Evolutionary conservation across 441 rosid genomes (phyloP).

Genomic region (Viola pubescens): DNA sequence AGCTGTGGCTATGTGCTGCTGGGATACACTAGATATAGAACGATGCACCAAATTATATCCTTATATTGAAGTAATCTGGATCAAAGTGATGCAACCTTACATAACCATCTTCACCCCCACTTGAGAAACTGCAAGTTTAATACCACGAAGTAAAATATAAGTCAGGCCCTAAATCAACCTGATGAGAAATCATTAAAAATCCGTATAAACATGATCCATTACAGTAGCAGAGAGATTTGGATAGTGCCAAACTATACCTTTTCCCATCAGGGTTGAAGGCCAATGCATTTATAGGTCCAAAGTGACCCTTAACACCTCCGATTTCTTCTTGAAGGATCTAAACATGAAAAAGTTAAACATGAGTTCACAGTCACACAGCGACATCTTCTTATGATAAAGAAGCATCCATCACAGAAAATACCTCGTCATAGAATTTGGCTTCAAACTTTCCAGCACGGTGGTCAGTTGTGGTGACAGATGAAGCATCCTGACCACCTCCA

Average conservation of each 20-base stretch:
- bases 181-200: background rate
- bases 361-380: background rate
- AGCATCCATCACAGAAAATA: slow-evolving; percentile 15
- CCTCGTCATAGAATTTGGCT: slow-evolving; percentile 83
- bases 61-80: slow-evolving; percentile 68
- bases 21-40: background rate
- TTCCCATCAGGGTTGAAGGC: slow-evolving; percentile 94
- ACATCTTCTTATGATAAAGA: background rate
- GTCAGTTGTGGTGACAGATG: slow-evolving; percentile 88
- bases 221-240: background rate
- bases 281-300: slow-evolving; percentile 93
- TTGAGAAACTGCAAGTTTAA: slow-evolving; percentile 50
- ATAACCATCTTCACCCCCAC: slow-evolving; percentile 96
- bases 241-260: slow-evolving; percentile 39
- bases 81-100: slow-evolving; percentile 93
- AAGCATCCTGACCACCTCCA: slow-evolving; percentile 99
- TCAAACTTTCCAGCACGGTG: slow-evolving; percentile 95
- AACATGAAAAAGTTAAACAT: slow-evolving; percentile 3
- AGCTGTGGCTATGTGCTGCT: too few relatives aligned
- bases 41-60: slow-evolving; percentile 30
- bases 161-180: background rate
- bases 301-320: slow-evolving; percentile 94
- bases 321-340: slow-evolving; percentile 85
- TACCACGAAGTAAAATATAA: background rate
- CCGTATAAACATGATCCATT: background rate